Base-by-base conservation (phyloP, 129 eudicot genomes). In the Chrysanthemum seticuspe region DNA sequence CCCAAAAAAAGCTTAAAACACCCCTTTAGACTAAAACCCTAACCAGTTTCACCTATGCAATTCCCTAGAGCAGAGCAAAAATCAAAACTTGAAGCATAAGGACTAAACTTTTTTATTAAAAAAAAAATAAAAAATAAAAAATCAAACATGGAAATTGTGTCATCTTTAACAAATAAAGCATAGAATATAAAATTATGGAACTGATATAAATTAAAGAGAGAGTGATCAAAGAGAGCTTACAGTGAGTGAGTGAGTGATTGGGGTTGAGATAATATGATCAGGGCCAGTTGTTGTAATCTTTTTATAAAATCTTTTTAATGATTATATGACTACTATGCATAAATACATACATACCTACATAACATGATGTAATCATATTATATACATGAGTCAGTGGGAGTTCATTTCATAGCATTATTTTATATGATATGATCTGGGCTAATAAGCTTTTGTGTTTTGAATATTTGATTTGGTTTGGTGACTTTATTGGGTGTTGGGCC, bases 401-500 rank as follows among this genome's bases (percentile, higher is more conserved):
- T 61, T 50, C 6, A 0, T 36, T 36, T 36, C 45, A 36, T 36
- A 6, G 3, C 34, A 29, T 3, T 29, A 29, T 29, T 29, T 29
- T 29, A 29, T 51, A 51, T 12, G 14, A 51, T 15, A 6, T 29
- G 60, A 62, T 44, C 15, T 72, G 76, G 68, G 69, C 68, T 50
- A 49, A 14, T 49, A 50, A 14, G 10, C 6, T 69, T 64, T 65
- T 36, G 25, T n/a, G 6, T 70, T 67, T 47, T 23, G 11, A 48
- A 10, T 15, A 71, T 16, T 8, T 14, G 59, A 21, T 13, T 62
- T 9, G 51, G 51, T n/a, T 2, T 16, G 65, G 62, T 13, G 21
- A 66, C 73, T 75, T 66, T 75, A 75, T 66, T 66, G 79, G 49
- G 49, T 47, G 13, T 13, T 75, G 79, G 79, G 79, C 73, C 73